phyloP scores from a whole-genome alignment of 2,329 filamentous ascomycete species.

The Epicoccum sorghinum region DNA sequence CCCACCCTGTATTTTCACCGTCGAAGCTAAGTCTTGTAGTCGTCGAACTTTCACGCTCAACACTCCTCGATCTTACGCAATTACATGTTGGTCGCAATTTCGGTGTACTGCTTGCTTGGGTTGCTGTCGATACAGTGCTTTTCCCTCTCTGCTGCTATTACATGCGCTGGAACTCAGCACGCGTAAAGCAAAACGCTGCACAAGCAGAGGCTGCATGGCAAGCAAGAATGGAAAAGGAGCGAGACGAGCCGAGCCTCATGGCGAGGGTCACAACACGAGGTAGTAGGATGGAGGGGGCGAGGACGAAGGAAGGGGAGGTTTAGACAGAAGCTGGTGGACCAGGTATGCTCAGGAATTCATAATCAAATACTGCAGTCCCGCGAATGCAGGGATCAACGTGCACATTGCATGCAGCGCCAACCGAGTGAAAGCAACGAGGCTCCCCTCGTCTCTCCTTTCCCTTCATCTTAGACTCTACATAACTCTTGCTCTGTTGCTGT shows the following conservation, averaged over 20 bases:
- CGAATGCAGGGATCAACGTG: no score
- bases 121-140: constrained; percentile 57
- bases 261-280: constrained; percentile 34
- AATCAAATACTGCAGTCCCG: no score
- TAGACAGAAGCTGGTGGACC: neutral
- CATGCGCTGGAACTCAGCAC: constrained; percentile 49
- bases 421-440: no score
- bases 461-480: no score
- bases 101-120: constrained; percentile 65
- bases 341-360: no score
- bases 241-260: constrained; percentile 31
- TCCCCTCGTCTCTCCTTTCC: no score
- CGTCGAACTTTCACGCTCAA: constrained; percentile 64
- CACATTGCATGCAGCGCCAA: no score
- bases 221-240: constrained; percentile 38
- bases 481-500: no score
- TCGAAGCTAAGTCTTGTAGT: constrained; percentile 42
- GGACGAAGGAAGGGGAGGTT: neutral
- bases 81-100: constrained; percentile 65
- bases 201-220: constrained; percentile 33
- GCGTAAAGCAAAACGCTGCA: constrained; percentile 31
- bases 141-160: constrained; percentile 58
- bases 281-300: neutral
- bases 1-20: neutral
- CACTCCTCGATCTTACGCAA: constrained; percentile 63